Base-by-base conservation (phyloP, 2,329 filamentous ascomycete species). In the Colletotrichum scovillei region DNA sequence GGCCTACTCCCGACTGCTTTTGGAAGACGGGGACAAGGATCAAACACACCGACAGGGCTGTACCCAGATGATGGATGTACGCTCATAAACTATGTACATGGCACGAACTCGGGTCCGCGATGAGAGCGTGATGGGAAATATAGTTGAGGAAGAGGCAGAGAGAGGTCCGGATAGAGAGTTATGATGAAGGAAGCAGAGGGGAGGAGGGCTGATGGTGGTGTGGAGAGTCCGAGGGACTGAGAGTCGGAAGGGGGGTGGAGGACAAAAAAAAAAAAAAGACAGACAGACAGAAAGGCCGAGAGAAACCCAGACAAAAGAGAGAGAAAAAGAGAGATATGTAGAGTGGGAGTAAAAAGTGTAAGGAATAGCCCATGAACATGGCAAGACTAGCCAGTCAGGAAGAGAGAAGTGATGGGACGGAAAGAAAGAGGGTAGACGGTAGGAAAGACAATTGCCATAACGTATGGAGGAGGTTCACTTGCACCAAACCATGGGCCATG, bases 11-110 rank as follows among this genome's bases (percentile, higher is more conserved):
- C 73, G 58, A 65, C 79, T 78, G 76, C 75, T 80, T 81, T 78
- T 78, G 80, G 78, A 78, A 78, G 74, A 75, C 73, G 78, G 76
- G 76, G 73, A 76, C 76, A 78, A 78, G 78, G 77, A 75, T 80
- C 77, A 77, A 78, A 78, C 76, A 77, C 57, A 60, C 73, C 74
- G 77, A 74, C 76, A 77, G 75, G 74, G 75, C 72, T 75, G 70
- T 75, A 75, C 75, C 77, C 64, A 75, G 76, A 76, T 75, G 62
- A 69, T 58, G 63, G 63, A 68, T 69, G 73, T 67, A 65, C 67
- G 72, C 58, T 70, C 32, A 49, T 38, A 65, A 73, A 62, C 30
- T 62, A 73, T 56, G 72, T 73, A 74, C 63, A 74, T 72, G 63
- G 69, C 68, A 74, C 68, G 63, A 72, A 74, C 68, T 66, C 67